Evolutionary conservation across 2,329 filamentous ascomycete species (phyloP).

Genomic region (Shiraia sp.): DNA sequence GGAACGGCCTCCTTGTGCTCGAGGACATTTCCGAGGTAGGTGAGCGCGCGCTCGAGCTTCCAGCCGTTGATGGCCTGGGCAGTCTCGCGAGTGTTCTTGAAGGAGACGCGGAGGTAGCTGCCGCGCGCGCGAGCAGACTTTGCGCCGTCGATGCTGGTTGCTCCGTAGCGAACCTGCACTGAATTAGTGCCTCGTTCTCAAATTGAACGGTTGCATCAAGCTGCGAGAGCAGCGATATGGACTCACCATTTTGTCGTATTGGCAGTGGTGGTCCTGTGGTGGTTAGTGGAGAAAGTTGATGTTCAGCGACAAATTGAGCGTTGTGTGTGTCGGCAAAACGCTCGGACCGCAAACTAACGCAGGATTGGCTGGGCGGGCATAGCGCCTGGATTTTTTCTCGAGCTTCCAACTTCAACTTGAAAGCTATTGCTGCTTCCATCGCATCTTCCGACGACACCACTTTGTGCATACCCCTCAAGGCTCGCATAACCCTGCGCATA

Average conservation of each 20-base stretch:
- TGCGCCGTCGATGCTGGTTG: conserved; percentile 43
- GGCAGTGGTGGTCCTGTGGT: conserved; percentile 33
- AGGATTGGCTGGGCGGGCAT: conserved; percentile 1
- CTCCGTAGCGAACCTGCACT: conserved; percentile 45
- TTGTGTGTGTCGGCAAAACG: conserved; percentile 31
- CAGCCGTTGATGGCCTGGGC: conserved; percentile 99
- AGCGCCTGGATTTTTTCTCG: conserved; percentile 10
- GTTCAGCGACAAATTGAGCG: conserved; percentile 28
- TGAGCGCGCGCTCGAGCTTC: conserved; percentile 93
- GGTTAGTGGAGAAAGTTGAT: conserved; percentile 31
- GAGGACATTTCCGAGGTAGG: conserved; percentile 98
- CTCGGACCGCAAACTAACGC: conserved; percentile 10
- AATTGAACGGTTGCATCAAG: conserved; percentile 10
- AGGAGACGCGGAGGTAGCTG: conserved; percentile 97
- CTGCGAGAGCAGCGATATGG: conserved; percentile 8
- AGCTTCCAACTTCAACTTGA: conserved; percentile 20
- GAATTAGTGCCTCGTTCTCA: conserved; percentile 30
- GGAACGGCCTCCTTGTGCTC: conserved; percentile 97
- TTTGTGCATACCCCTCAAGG: background rate
- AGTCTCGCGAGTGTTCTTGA: conserved; percentile 99
- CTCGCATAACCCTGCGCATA: conserved; percentile 15
- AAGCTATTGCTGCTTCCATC: conserved; percentile 14
- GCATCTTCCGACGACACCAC: conserved; percentile 11
- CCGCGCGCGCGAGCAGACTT: conserved; percentile 93
- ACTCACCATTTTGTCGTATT: conserved; percentile 49